These are phyloP conservation scores for Setaria viridis DNA, from an alignment of 202 grass and related monocot species.

Conservation along the genomic window DNA sequence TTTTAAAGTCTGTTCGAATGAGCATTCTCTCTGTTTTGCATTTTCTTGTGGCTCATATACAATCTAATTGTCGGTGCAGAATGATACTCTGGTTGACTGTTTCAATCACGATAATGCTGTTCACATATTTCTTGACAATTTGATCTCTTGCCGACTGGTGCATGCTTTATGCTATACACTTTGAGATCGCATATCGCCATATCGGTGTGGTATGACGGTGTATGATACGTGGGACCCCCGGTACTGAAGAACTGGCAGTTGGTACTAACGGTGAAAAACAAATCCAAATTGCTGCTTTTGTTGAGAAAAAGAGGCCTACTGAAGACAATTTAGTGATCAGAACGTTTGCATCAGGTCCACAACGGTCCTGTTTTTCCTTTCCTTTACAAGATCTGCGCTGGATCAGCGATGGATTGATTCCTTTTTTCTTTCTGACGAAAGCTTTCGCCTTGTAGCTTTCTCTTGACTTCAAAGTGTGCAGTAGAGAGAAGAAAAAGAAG, in stretches of 20 bases:
- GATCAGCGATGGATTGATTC: neutral
- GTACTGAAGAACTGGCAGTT: neutral
- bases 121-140: neutral
- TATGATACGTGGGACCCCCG: neutral
- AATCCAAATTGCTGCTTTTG: neutral
- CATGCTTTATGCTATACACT: neutral
- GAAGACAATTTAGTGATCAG: neutral
- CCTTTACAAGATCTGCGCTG: neutral
- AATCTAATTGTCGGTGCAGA: neutral
- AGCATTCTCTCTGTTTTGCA: constrained; percentile 16
- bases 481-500: neutral
- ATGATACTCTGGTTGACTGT: neutral
- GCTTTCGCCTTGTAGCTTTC: neutral
- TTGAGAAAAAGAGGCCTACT: neutral
- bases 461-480: neutral
- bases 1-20: constrained; percentile 31
- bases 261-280: neutral
- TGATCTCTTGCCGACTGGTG: neutral
- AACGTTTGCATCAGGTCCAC: neutral
- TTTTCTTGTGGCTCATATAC: neutral
- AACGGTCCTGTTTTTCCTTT: neutral
- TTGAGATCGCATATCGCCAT: too few relatives aligned
- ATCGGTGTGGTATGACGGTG: neutral
- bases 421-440: neutral
- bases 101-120: neutral